A percentile compares a stretch with the other conserved stretches of the same genome.
phyloP scores from a whole-genome alignment of 2,329 filamentous ascomycete species.

The Colletotrichum ledebouriae region DNA sequence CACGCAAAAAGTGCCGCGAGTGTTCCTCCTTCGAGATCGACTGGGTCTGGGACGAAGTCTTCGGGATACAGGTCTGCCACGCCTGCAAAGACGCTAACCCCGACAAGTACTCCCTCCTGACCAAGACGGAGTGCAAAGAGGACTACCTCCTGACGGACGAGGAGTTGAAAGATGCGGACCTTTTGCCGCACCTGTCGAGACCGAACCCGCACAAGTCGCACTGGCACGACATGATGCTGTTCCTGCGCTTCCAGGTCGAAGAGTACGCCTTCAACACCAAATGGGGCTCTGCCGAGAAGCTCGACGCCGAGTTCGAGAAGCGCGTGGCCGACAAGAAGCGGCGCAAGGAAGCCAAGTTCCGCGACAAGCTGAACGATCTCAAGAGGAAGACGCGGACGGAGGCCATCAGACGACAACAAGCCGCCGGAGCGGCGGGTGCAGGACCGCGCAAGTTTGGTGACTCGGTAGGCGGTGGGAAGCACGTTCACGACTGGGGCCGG shows the following conservation, averaged over 20 bases:
- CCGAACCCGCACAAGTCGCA: slow-evolving; percentile 96
- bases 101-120: slow-evolving; percentile 94
- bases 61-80: slow-evolving; percentile 81
- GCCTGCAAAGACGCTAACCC: slow-evolving; percentile 89
- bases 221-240: slow-evolving; percentile 99
- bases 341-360: slow-evolving; percentile 92
- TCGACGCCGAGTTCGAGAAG: slow-evolving; percentile 90
- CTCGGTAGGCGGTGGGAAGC: slow-evolving; percentile 75
- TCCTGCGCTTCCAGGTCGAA: slow-evolving; percentile 92
- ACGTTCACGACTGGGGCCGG: slow-evolving; percentile 90
- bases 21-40: slow-evolving; percentile 90
- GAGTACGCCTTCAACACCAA: slow-evolving; percentile 91
- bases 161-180: slow-evolving; percentile 88
- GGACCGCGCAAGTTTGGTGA: slow-evolving; percentile 80
- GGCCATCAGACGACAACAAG: slow-evolving; percentile 81
- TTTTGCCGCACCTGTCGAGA: slow-evolving; percentile 87
- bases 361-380: slow-evolving; percentile 86
- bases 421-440: slow-evolving; percentile 63
- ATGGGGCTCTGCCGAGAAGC: slow-evolving; percentile 88
- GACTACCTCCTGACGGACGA: slow-evolving; percentile 94
- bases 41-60: slow-evolving; percentile 92
- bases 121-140: slow-evolving; percentile 95
- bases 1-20: slow-evolving; percentile 83
- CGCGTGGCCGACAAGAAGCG: slow-evolving; percentile 84
- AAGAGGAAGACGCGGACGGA: slow-evolving; percentile 96